Conservation (phyloP, 1,284 basidiomycete genomes). For the Termitomyces sp. region DNA sequence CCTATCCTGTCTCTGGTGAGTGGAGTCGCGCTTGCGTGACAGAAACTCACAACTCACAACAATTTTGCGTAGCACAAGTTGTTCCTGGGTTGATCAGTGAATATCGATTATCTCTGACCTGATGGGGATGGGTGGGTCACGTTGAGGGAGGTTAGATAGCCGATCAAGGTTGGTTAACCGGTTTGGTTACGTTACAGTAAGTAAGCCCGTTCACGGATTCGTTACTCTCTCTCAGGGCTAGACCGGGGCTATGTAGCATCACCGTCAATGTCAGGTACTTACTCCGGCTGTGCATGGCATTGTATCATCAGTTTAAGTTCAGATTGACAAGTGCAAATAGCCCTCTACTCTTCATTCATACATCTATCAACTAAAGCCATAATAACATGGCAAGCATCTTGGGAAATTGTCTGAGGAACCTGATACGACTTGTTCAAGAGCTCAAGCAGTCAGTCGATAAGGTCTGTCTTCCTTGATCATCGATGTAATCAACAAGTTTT, state of each 20-base stretch:
- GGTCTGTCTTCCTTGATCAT: constrained; percentile 2
- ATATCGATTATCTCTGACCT: not conserved
- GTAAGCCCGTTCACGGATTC: too few relatives aligned
- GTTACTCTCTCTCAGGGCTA: not conserved
- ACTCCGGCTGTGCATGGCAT: not conserved
- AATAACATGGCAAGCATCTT: constrained; percentile 3
- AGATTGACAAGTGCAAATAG: not conserved
- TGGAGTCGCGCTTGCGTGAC: not conserved
- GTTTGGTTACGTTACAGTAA: too few relatives aligned
- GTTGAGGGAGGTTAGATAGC: too few relatives aligned
- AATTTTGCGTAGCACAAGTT: not conserved
- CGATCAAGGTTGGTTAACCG: too few relatives aligned
- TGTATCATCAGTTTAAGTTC: not conserved
- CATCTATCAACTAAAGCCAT: not conserved
- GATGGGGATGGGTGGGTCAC: too few relatives aligned
- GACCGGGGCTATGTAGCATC: not conserved
- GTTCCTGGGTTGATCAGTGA: not conserved
- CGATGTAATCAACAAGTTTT: not conserved
- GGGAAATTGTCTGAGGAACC: constrained; percentile 12
- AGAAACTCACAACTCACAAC: not conserved
- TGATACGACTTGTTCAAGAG: constrained; percentile 14
- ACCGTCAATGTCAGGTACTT: not conserved
- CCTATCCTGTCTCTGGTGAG: not conserved
- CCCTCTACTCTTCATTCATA: not conserved
- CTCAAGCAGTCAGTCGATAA: constrained; percentile 16